These are phyloP conservation scores for Trichosanthes truncata DNA, from an alignment of 306 rosid genomes.

Conservation along the genomic window DNA sequence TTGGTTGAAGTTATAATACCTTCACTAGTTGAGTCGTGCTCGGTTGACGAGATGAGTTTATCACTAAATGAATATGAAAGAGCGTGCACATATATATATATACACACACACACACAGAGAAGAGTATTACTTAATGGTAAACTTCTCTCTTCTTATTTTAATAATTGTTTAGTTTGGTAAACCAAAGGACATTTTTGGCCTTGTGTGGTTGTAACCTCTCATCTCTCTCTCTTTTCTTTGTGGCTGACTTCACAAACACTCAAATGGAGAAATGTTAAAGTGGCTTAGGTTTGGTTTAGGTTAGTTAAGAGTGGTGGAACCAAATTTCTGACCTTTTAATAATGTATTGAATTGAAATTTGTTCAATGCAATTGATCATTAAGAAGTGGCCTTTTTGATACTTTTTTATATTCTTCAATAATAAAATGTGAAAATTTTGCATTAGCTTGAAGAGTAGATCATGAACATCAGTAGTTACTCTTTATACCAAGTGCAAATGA, in stretches of 20 bases:
- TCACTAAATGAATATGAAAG: neutral
- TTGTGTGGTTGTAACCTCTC: neutral
- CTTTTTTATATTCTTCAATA: neutral
- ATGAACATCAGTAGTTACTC: neutral
- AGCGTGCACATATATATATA: neutral
- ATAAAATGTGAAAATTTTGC: neutral
- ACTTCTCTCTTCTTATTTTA: neutral
- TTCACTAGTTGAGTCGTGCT: neutral
- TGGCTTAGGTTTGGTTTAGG: neutral
- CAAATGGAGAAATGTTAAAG: neutral
- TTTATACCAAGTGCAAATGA: neutral
- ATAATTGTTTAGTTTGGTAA: neutral
- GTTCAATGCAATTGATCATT: neutral
- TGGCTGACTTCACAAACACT: neutral
- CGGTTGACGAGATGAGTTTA: neutral
- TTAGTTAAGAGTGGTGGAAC: slow-evolving; percentile 6
- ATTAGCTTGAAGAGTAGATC: neutral
- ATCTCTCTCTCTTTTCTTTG: neutral
- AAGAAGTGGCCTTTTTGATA: neutral
- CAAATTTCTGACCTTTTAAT: neutral
- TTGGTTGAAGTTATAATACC: neutral
- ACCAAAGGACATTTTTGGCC: neutral
- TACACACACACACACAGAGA: neutral
- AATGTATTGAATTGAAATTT: neutral
- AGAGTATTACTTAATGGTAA: neutral